Evolutionary conservation across 176 grass and related monocot species (phyloP).

Genomic region (Areca catechu): DNA sequence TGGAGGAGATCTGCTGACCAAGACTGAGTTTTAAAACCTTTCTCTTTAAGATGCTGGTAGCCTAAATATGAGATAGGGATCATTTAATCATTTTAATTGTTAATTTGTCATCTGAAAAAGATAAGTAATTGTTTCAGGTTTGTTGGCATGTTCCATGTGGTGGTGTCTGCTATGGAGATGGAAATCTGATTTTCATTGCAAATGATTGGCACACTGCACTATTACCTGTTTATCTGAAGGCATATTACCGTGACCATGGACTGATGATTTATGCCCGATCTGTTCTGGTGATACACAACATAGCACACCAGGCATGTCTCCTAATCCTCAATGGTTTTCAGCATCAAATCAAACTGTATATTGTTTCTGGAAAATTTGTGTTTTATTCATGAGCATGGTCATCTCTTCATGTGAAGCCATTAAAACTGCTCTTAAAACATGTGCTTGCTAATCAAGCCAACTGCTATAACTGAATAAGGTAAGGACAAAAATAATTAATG

Average conservation of each 20-base stretch:
- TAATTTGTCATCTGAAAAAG: too few species aligned
- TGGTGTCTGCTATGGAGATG: slow-evolving; percentile 82
- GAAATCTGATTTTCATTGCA: slow-evolving; percentile 86
- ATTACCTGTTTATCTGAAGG: slow-evolving; percentile 87
- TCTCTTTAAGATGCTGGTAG: too few species aligned
- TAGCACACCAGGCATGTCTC: slow-evolving; percentile 70
- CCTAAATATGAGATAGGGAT: too few species aligned
- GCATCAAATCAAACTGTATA: slow-evolving; percentile 14
- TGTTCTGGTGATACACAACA: slow-evolving; percentile 93
- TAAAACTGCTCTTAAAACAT: too few species aligned
- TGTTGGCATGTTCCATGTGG: slow-evolving; percentile 90
- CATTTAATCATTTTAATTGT: too few species aligned
- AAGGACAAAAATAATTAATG: too few species aligned
- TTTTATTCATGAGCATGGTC: too few species aligned
- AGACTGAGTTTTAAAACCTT: too few species aligned
- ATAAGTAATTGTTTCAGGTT: slow-evolving; percentile 36
- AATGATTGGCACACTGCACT: slow-evolving; percentile 94
- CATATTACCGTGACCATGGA: slow-evolving; percentile 74
- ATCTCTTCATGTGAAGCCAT: too few species aligned
- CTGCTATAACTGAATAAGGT: too few species aligned
- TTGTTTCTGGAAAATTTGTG: background rate
- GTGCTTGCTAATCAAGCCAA: too few species aligned
- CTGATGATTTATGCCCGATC: slow-evolving; percentile 77
- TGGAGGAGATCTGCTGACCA: too few species aligned
- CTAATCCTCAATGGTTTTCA: slow-evolving; percentile 6